These are phyloP conservation scores for Pachysandra terminalis DNA, from an alignment of 164 flowering plant genomes.

Conservation along the genomic window DNA sequence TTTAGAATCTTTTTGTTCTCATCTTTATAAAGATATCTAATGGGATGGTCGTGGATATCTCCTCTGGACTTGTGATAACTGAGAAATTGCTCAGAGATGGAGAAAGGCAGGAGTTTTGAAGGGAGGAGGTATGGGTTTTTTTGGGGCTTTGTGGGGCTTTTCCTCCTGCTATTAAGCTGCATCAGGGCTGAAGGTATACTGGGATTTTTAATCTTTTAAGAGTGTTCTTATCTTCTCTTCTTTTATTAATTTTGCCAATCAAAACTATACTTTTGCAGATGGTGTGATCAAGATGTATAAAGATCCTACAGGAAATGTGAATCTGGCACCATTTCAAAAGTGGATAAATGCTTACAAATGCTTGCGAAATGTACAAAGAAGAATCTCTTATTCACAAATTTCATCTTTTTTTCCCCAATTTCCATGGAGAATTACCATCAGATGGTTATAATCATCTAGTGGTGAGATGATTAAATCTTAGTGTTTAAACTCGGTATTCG, in stretches of 20 bases:
- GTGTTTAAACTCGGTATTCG: too few species aligned
- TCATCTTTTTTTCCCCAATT: too few species aligned
- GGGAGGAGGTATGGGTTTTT: background rate
- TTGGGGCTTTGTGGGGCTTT: constrained; percentile 1
- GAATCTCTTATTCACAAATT: too few species aligned
- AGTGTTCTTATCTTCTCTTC: too few species aligned
- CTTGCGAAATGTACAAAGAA: constrained; percentile 12
- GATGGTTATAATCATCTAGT: too few species aligned
- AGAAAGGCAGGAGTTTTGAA: background rate
- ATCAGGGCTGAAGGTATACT: background rate
- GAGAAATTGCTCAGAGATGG: background rate
- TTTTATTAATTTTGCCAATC: too few species aligned
- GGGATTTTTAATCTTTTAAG: too few species aligned
- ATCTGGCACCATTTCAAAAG: constrained; percentile 16
- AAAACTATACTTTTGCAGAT: background rate
- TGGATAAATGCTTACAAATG: constrained; percentile 16
- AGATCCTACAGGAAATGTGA: constrained; percentile 13
- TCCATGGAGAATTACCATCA: too few species aligned
- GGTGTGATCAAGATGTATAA: background rate
- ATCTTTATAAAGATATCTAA: background rate
- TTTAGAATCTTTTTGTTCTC: too few species aligned
- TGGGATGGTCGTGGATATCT: background rate
- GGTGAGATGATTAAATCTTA: too few species aligned
- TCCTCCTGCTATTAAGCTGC: constrained; percentile 5
- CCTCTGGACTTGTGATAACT: too few species aligned